Evolutionary conservation across 352 stramenopile species (phyloP).

Genomic region (Pythium insidiosum): DNA sequence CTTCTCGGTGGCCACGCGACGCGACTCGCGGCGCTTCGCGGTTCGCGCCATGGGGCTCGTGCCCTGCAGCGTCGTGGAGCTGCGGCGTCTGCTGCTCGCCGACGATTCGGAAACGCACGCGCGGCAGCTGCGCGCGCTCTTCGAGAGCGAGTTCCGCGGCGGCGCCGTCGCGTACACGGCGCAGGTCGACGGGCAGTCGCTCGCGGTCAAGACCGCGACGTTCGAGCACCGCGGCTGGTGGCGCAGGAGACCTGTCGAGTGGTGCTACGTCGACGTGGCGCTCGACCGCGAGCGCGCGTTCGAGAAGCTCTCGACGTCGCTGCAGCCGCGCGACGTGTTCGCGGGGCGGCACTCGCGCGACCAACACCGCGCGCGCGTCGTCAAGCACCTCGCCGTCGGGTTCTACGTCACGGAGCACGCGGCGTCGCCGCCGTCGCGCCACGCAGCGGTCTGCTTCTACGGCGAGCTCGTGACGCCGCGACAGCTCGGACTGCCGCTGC

Average conservation of each 20-base stretch:
- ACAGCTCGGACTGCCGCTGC: constrained; percentile 9
- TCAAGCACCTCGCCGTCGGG: constrained; percentile 10
- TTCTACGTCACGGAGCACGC: constrained; percentile 7
- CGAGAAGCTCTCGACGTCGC: constrained; percentile 16
- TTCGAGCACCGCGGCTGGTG: constrained; percentile 7
- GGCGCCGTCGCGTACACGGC: not conserved
- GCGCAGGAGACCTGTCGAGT: constrained; percentile 14
- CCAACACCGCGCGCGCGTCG: constrained; percentile 11
- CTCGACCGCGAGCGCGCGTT: constrained; percentile 3
- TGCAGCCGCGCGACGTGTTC: constrained; percentile 7
- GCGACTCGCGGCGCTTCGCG: no score
- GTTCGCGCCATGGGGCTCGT: no score
- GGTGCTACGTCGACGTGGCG: constrained; percentile 16
- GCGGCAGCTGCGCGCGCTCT: no score
- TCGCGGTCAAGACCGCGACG: constrained; percentile 16
- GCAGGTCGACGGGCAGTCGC: not conserved
- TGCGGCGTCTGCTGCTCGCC: no score
- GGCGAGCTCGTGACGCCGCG: constrained; percentile 15
- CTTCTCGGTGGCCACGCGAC: no score
- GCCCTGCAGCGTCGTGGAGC: no score
- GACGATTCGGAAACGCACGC: no score
- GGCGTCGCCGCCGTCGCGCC: no score
- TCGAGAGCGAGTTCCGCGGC: no score
- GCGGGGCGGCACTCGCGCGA: constrained; percentile 5
- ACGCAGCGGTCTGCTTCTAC: constrained; percentile 18